phyloP scores from a whole-genome alignment of 2,329 filamentous ascomycete genomes.

The Penicillium sp. region DNA sequence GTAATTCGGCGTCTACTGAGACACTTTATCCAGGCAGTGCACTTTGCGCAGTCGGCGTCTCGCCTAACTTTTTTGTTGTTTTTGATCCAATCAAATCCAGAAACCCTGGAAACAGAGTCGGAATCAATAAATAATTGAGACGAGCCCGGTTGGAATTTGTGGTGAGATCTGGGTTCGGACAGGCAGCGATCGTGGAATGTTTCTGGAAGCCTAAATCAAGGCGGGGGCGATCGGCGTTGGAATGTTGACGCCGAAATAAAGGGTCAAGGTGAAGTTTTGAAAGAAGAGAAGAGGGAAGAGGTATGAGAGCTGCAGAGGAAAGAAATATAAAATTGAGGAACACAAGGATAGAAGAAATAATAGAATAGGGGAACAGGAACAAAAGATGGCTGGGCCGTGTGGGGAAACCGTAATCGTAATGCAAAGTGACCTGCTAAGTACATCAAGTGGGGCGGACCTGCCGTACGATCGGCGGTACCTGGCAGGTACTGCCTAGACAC shows the following conservation, averaged over 20 bases:
- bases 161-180: not conserved
- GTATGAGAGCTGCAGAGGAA: not conserved
- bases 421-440: not conserved
- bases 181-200: not conserved
- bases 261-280: not conserved
- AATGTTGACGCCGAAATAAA: not conserved
- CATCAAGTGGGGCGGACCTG: not conserved
- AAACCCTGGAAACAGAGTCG: not conserved
- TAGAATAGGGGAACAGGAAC: constrained; percentile 3
- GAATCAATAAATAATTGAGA: not conserved
- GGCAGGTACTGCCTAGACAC: not conserved
- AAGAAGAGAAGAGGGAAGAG: not conserved
- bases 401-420: not conserved
- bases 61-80: not conserved
- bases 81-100: not conserved
- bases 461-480: not conserved
- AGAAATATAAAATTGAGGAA: not conserved
- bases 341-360: not conserved
- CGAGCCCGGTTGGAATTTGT: not conserved
- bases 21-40: constrained; percentile 20
- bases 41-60: constrained; percentile 14
- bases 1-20: constrained; percentile 22
- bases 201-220: constrained; percentile 2
- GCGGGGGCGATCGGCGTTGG: not conserved
- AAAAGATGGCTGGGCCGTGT: constrained; percentile 18